Base-by-base conservation (phyloP, 352 stramenopile species). In the Phytophthora ohioensis region DNA sequence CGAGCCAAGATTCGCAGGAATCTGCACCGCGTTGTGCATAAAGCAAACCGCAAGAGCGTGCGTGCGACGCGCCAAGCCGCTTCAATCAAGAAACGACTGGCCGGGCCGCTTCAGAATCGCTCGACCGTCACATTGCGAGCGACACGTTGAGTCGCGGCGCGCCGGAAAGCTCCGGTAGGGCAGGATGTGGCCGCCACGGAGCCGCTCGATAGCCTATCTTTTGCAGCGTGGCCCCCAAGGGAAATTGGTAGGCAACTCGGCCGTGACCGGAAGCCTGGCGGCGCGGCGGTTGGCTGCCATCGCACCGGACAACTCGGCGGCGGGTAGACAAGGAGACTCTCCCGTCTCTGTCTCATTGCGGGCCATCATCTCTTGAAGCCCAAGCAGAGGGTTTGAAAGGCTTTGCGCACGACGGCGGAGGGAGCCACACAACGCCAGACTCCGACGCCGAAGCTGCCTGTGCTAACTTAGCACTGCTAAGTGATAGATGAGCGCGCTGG, bases 101-200 rank as follows among this genome's bases (percentile, higher is more conserved):
- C 49, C 53, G 9, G 30, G 21, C 21, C 43, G 65, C 57, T 68
- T 60, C 38, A 63, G 51, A 39, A 52, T 10, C 48, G 47, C 21
- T 60, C 58, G 55, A n/a, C 36, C 56, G 62, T 75, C 68, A 75
- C 68, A 75, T 71, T 71, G 68, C 43, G 41, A 65, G 53, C 47
- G 67, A 66, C 55, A 54, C 17, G 53, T 27, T 49, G 13, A 73
- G 35, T 73, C 58, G 54, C n/a, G 12, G 36, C 42, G 36, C 41
- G 12, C 34, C 15, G 32, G 55, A 66, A 45, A 46, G 38, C 17
- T 32, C 17, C 8, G 11, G 13, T 6, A 45, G 35, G 9, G 39
- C 36, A 13, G 47, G 45, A n/a, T 30, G 0, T 27, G 17, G 41
- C 17, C 60, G 1, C 1, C 17, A 13, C 10, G 46, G 12, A 45